These are phyloP conservation scores for Fraxinus greggii DNA, from an alignment of 305 asterid species.

Conservation along the genomic window DNA sequence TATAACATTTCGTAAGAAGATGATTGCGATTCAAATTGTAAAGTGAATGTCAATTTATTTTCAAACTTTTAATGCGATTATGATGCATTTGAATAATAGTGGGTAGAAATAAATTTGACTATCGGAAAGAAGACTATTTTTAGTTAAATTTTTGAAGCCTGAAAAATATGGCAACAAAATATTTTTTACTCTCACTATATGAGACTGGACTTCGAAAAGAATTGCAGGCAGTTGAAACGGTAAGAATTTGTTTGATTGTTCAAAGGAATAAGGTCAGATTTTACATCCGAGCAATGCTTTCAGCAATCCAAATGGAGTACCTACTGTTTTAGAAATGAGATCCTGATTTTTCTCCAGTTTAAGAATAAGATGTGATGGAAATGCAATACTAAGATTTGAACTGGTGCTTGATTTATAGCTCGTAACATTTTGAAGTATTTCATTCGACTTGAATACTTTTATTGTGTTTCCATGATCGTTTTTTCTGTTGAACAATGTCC, in stretches of 20 bases:
- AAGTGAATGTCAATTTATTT: conserved; percentile 1
- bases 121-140: neutral
- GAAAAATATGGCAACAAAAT: neutral
- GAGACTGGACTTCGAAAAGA: neutral
- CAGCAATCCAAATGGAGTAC: neutral
- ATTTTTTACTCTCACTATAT: neutral
- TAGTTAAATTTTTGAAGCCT: neutral
- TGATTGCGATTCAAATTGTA: neutral
- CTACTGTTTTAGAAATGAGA: neutral
- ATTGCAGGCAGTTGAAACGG: conserved; percentile 14
- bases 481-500: neutral
- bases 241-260: neutral
- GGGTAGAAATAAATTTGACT: neutral
- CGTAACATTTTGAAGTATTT: neutral
- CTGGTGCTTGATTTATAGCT: neutral
- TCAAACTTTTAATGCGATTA: neutral
- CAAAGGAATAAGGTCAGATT: neutral
- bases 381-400: neutral
- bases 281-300: neutral
- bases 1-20: neutral
- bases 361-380: neutral
- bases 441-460: conserved; percentile 5
- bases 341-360: neutral
- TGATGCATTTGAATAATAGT: neutral
- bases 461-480: neutral